A percentile compares a stretch with the other conserved stretches of the same genome.
Conservation (phyloP, 192 early-diverging fungal genomes). For the Kappamyces sp. region DNA sequence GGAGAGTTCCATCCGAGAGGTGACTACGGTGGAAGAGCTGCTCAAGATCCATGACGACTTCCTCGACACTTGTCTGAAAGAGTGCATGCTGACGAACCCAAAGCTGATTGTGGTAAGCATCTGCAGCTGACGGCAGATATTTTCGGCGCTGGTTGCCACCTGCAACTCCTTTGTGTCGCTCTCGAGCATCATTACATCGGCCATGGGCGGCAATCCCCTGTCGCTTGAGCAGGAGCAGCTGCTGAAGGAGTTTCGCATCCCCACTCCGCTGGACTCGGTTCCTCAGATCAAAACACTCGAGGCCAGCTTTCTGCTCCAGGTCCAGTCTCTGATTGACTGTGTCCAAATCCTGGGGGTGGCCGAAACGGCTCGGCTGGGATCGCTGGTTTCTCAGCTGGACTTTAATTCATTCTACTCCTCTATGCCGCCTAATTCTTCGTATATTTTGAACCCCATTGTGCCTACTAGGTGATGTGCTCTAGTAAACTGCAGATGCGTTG, state of each 20-base stretch:
- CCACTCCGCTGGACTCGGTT: not conserved
- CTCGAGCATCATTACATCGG: slow-evolving; percentile 31
- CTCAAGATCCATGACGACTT: slow-evolving; percentile 74
- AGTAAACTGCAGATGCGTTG: too few species aligned
- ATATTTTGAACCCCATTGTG: slow-evolving; percentile 1
- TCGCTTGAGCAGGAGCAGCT: too few species aligned
- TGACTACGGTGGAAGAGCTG: slow-evolving; percentile 83
- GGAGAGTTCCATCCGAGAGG: slow-evolving; percentile 36
- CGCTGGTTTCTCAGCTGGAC: slow-evolving; percentile 8
- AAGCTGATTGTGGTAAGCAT: slow-evolving; percentile 72
- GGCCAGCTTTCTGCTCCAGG: slow-evolving; percentile 13
- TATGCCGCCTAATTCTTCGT: not conserved
- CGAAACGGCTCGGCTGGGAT: not conserved
- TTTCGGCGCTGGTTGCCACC: slow-evolving; percentile 14
- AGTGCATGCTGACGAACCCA: slow-evolving; percentile 80
- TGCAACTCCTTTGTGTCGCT: slow-evolving; percentile 25
- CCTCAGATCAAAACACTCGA: slow-evolving; percentile 1
- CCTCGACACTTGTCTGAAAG: slow-evolving; percentile 80
- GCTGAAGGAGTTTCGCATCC: not conserved
- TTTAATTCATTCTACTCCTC: slow-evolving; percentile 4
- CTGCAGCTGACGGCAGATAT: slow-evolving; percentile 1
- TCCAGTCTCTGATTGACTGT: slow-evolving; percentile 10
- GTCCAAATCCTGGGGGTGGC: slow-evolving; percentile 7
- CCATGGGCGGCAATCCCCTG: too few species aligned
- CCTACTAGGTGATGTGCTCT: too few species aligned